These are phyloP conservation scores for Ustilago bromivora DNA, from an alignment of 1,284 basidiomycete genomes.

Conservation along the genomic window DNA sequence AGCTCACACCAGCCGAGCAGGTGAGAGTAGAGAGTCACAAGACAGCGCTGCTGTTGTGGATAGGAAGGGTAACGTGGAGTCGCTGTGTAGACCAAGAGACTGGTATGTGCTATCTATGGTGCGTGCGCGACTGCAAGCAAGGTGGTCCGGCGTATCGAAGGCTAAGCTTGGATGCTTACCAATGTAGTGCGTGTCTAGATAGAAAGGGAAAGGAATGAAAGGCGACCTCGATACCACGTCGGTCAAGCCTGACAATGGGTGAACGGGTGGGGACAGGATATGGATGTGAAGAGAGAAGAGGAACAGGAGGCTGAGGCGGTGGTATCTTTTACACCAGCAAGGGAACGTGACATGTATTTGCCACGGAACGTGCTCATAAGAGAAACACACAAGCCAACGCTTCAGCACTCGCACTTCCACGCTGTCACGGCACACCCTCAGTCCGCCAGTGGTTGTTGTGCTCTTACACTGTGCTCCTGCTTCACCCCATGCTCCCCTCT, in stretches of 20 bases:
- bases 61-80: neutral
- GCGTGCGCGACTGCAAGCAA: neutral
- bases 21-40: conserved; percentile 13
- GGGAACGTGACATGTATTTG: conserved; percentile 36
- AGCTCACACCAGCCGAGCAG: conserved; percentile 19
- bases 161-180: conserved; percentile 31
- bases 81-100: neutral
- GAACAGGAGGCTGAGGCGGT: conserved; percentile 4
- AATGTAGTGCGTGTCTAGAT: neutral
- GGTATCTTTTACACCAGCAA: neutral
- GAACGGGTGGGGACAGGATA: neutral
- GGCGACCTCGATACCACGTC: conserved; percentile 21
- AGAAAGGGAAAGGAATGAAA: neutral
- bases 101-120: neutral
- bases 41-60: conserved; percentile 4
- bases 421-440: neutral
- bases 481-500: neutral
- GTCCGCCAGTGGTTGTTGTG: conserved; percentile 6
- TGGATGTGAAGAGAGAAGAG: neutral
- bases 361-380: conserved; percentile 38
- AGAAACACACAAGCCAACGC: neutral
- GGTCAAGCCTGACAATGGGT: conserved; percentile 13
- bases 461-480: neutral
- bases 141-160: conserved; percentile 3
- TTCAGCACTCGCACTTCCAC: neutral